Evolutionary conservation across 23 red algal species (phyloP).

Genomic region (Pyropia haitanensis): DNA sequence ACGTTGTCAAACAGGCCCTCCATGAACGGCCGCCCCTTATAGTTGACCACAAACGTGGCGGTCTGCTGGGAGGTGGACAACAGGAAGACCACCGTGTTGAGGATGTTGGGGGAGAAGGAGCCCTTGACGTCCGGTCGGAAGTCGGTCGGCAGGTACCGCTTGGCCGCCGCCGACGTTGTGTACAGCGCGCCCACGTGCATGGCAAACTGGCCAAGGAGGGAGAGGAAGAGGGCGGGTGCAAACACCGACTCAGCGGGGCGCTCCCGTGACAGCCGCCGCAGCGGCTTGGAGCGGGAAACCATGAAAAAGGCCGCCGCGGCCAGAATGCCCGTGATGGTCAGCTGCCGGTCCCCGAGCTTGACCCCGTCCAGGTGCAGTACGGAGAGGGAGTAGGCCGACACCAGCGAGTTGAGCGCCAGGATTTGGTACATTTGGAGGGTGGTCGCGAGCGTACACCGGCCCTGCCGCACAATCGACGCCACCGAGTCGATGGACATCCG

Average conservation of each 20-base stretch:
- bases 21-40: slow-evolving; percentile 95
- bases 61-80: slow-evolving; percentile 84
- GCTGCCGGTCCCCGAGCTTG: slow-evolving; percentile 86
- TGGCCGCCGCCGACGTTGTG: slow-evolving; percentile 15
- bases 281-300: slow-evolving; percentile 71
- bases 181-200: slow-evolving; percentile 69
- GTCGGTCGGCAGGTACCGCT: slow-evolving; percentile 18
- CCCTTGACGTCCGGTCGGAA: slow-evolving; percentile 36
- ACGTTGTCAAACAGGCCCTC: slow-evolving; percentile 69
- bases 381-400: slow-evolving; percentile 85
- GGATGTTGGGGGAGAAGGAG: slow-evolving; percentile 66
- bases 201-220: slow-evolving; percentile 85
- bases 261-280: slow-evolving; percentile 71
- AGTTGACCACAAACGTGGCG: slow-evolving; percentile 79
- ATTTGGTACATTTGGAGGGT: slow-evolving; percentile 99
- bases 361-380: slow-evolving; percentile 92
- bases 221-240: slow-evolving; percentile 65
- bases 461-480: slow-evolving; percentile 88
- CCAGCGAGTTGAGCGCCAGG: slow-evolving; percentile 88
- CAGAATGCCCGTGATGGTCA: slow-evolving; percentile 75
- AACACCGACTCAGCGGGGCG: slow-evolving; percentile 80
- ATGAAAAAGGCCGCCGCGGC: slow-evolving; percentile 76
- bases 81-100: slow-evolving; percentile 94
- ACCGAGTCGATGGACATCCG: slow-evolving; percentile 82
- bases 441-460: slow-evolving; percentile 90